phyloP scores from a whole-genome alignment of 2,329 filamentous ascomycete species.

The Trichophyton verrucosum region DNA sequence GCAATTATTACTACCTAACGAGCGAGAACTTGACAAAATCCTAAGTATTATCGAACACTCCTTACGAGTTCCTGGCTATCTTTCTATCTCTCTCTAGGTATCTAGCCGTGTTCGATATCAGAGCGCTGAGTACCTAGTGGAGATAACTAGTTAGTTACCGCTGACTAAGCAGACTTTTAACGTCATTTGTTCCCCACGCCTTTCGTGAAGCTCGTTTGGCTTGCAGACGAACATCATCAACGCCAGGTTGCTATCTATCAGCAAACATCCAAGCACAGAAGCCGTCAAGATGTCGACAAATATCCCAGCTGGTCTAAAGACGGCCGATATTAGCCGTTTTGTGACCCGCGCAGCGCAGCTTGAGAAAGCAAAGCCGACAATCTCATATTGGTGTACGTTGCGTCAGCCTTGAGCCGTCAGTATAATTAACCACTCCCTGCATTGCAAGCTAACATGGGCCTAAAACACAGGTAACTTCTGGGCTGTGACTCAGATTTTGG shows the following conservation, averaged over 20 bases:
- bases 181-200: slow-evolving; percentile 4
- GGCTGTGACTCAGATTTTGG: slow-evolving; percentile 83
- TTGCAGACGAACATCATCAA: not conserved
- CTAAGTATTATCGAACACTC: too few species aligned
- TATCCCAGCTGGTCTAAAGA: slow-evolving; percentile 60
- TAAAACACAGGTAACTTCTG: slow-evolving; percentile 62
- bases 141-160: not conserved
- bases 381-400: slow-evolving; percentile 85
- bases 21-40: too few species aligned
- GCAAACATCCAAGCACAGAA: not conserved
- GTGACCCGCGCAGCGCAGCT: slow-evolving; percentile 74
- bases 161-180: not conserved
- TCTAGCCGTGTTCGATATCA: too few species aligned
- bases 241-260: slow-evolving; percentile 3
- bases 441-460: not conserved
- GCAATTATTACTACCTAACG: too few species aligned
- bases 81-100: too few species aligned
- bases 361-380: slow-evolving; percentile 68
- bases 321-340: slow-evolving; percentile 73
- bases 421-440: not conserved
- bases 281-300: slow-evolving; percentile 53
- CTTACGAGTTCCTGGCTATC: too few species aligned
- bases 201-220: not conserved
- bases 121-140: too few species aligned
- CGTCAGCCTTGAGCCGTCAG: not conserved